phyloP scores from a whole-genome alignment of 805 yeast species.

The Starmerella floricola region DNA sequence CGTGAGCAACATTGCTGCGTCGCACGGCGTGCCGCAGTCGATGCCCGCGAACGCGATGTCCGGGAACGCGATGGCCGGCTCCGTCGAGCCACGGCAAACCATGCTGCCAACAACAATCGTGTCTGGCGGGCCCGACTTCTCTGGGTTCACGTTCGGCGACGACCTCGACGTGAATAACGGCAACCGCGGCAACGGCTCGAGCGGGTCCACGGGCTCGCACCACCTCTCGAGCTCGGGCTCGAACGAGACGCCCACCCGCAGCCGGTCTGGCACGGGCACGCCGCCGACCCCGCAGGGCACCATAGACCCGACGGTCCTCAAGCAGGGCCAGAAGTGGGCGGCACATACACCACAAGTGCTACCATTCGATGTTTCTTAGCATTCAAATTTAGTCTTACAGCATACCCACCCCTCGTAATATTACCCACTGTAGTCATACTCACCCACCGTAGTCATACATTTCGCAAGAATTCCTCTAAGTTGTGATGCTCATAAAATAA shows the following conservation, averaged over 20 bases:
- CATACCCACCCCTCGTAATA: no score
- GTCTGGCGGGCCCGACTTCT: slow-evolving; percentile 1
- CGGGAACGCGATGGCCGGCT: slow-evolving; percentile 1
- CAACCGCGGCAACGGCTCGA: not conserved
- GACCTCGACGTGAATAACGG: slow-evolving; percentile 3
- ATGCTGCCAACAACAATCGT: not conserved
- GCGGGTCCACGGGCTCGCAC: slow-evolving; percentile 19
- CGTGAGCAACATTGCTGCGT: not conserved
- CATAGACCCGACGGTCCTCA: slow-evolving; percentile 7
- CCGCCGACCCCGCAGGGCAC: slow-evolving; percentile 21
- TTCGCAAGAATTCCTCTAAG: no score
- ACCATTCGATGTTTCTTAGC: slow-evolving; percentile 9
- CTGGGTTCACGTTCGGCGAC: slow-evolving; percentile 13
- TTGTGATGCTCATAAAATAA: no score
- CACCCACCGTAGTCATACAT: no score
- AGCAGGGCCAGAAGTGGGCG: slow-evolving; percentile 4
- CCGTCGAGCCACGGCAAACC: not conserved
- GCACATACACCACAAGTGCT: not conserved
- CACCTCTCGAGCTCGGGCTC: slow-evolving; percentile 17
- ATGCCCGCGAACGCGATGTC: not conserved
- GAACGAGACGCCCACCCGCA: slow-evolving; percentile 13
- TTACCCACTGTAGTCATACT: no score
- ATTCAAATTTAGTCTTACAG: not conserved
- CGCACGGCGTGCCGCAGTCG: no score
- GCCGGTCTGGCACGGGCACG: slow-evolving; percentile 15